Conservation (phyloP, 768 basidiomycete genomes). For the Termitomyces heimii region DNA sequence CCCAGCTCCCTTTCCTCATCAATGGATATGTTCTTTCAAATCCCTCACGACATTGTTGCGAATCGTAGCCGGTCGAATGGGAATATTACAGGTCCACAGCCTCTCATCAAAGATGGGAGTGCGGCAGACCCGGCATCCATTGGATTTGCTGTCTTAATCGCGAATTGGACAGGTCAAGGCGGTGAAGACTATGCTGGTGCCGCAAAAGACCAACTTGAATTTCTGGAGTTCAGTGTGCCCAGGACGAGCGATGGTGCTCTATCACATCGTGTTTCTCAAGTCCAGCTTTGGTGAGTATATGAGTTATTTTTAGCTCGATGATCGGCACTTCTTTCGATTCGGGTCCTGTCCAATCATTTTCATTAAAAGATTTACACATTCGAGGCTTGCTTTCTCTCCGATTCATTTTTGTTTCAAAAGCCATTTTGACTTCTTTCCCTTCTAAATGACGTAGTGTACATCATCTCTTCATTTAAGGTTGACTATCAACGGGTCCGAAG, state of each 20-base stretch:
- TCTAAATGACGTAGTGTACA: neutral
- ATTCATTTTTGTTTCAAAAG: neutral
- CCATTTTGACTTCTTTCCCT: neutral
- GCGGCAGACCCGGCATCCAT: slow-evolving; percentile 78
- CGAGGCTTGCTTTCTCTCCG: neutral
- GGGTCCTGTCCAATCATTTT: neutral
- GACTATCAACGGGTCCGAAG: neutral
- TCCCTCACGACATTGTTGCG: slow-evolving; percentile 44
- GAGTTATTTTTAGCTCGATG: slow-evolving; percentile 2
- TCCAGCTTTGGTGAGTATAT: slow-evolving; percentile 62
- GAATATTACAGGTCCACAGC: slow-evolving; percentile 43
- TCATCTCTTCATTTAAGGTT: neutral
- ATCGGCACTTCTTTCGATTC: neutral
- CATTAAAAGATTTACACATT: neutral
- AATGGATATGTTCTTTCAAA: slow-evolving; percentile 51
- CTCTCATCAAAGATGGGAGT: slow-evolving; percentile 49
- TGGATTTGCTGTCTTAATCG: slow-evolving; percentile 63
- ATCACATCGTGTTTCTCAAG: slow-evolving; percentile 62
- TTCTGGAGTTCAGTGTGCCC: slow-evolving; percentile 50
- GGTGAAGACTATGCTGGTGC: slow-evolving; percentile 55
- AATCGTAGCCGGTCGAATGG: slow-evolving; percentile 38
- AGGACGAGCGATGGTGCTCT: slow-evolving; percentile 72
- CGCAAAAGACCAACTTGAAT: slow-evolving; percentile 61
- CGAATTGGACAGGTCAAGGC: slow-evolving; percentile 41
- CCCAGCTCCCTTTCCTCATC: slow-evolving; percentile 25